Base-by-base conservation (phyloP, 768 basidiomycete species). In the Hygrophorus pudorinus region DNA sequence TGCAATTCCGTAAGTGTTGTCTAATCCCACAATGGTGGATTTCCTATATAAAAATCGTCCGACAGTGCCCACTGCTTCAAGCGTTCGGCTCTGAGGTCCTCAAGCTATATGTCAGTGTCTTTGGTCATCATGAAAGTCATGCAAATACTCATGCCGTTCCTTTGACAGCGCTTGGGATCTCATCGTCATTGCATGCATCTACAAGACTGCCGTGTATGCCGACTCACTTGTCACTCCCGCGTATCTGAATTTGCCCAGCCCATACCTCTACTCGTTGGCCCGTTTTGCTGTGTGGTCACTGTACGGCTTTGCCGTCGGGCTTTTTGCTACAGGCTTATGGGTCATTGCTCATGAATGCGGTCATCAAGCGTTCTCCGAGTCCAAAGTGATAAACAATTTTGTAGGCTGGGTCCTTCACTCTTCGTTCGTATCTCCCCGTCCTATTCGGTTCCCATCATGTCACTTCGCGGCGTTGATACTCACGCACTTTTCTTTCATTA, bases 401-500 rank as follows among this genome's bases (percentile, higher is more conserved):
- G 86, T 92, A 45, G 94, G 94, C 9, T 94, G 86, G 84, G 57
- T 94, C 48, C 71, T 97, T 27, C 94, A 97, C 64, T 94, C 91
- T 36, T 76, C 74, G 88, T 89, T 58, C 50, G 83, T 59, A 30
- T 45, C 52, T 51, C 39, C 42, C 44, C 38, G 28, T 17, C 20
- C 5, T 27, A 18, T 10, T 35, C 40, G 42, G 49, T 38, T 46
- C 49, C 50, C 54, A 35, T 11, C 12, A 9, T 5, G 31, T 42
- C 41, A 42, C 37, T 42, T 47, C 32, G 36, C 27, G 13, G 7
- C 39, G 12, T 18, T 42, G 20, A 40, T n/a, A n/a, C n/a, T n/a
- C n/a, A n/a, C n/a, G n/a, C 41, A 40, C 28, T 38, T 17, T 24
- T 36, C 44, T 42, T 38, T 45, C 28, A 24, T 54, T 32, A 49